Base-by-base conservation (phyloP, 2,329 filamentous ascomycete species). In the Xylariaceae sp. region DNA sequence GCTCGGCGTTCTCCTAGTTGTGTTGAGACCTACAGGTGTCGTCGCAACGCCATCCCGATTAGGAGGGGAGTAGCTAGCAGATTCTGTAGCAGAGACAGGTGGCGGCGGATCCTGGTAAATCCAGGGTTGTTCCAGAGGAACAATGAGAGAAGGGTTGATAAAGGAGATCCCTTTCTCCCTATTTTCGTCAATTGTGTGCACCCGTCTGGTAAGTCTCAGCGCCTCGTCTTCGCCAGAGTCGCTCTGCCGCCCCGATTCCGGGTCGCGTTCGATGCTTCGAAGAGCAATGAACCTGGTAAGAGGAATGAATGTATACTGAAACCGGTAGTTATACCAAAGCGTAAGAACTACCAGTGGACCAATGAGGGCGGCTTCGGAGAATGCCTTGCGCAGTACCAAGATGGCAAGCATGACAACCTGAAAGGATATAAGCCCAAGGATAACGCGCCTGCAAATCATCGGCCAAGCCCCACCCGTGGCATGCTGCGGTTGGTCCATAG, bases 401-500 rank as follows among this genome's bases (percentile, higher is more conserved):
- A 93, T 87, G 2, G 93, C 93, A 18, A 90, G 88, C 82, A 96
- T 94, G 51, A 94, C 91, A 18, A 96, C 75, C 73, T 99, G 92
- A 70, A 97, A 97, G 48, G 97, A 84, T 2, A 95, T 76, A 8
- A 97, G 76, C 1, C 94, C 94, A 23, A 97, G 78, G 58, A 97
- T 84, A 60, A 97, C 83, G 42, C 94, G 89, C 70, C 94, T 91
- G 75, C 92, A 96, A 63, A 99, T 96, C 82, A 99, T 96, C 53
- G 89, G 88, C 94, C 94, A 99, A 3, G 92, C 92, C 62, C 88
- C 87, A 17, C 95, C 95, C 0, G 93, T 97, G 13, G 92, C 91
- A 71, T 96, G 92, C 70, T 95, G 91, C 13, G 91, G 89, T 72
- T 97, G 93, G 69, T 97, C 92, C 94, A 99, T 99, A 37, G 94